Evolutionary conservation across 257 asterid genomes (phyloP).

Genomic region (Coffea canephora): DNA sequence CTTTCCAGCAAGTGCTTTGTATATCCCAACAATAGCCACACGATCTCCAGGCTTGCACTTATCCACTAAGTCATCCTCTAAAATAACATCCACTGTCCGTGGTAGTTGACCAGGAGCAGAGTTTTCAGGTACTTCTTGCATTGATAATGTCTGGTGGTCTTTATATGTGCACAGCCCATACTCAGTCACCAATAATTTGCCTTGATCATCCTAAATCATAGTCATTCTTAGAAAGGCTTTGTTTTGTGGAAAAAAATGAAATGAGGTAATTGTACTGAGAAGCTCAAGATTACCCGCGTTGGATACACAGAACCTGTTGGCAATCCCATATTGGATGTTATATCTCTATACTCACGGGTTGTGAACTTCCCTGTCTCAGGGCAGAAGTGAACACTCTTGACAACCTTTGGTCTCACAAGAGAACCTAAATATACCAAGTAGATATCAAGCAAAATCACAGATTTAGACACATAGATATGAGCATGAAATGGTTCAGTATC

Average conservation of each 20-base stretch:
- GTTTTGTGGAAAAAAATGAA: background rate
- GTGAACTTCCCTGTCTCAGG: slow-evolving; percentile 70
- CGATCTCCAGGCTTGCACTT: slow-evolving; percentile 98
- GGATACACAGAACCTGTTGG: slow-evolving; percentile 98
- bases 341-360: slow-evolving; percentile 83
- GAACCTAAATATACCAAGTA: slow-evolving; percentile 52
- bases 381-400: slow-evolving; percentile 94
- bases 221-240: slow-evolving; percentile 12
- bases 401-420: slow-evolving; percentile 98
- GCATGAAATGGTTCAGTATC: background rate
- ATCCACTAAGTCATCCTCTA: slow-evolving; percentile 95
- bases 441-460: slow-evolving; percentile 9
- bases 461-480: background rate
- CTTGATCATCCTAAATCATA: slow-evolving; percentile 70
- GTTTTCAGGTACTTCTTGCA: slow-evolving; percentile 98
- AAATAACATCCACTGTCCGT: slow-evolving; percentile 79
- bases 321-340: slow-evolving; percentile 85
- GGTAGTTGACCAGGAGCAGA: slow-evolving; percentile 99
- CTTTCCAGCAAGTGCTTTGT: slow-evolving; percentile 88
- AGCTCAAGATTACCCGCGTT: slow-evolving; percentile 59
- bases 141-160: slow-evolving; percentile 89
- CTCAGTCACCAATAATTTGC: slow-evolving; percentile 89
- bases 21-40: slow-evolving; percentile 87
- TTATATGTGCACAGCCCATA: slow-evolving; percentile 80
- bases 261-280: slow-evolving; percentile 8